These are phyloP conservation scores for Fraxinus excelsior DNA, from an alignment of 257 asterid genomes.

Conservation along the genomic window DNA sequence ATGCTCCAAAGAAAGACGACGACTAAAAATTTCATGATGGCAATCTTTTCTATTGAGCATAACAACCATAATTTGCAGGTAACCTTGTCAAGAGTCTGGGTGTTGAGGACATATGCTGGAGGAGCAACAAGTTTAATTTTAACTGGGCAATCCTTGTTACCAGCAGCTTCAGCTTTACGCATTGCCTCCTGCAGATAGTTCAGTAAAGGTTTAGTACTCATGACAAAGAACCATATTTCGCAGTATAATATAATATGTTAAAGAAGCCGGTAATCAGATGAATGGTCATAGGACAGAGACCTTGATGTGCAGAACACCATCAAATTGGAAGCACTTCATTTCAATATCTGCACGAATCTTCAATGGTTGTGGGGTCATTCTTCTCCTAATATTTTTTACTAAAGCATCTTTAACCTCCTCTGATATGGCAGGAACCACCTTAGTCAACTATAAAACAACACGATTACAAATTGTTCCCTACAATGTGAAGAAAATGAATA, in stretches of 20 bases:
- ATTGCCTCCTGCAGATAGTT: constrained; percentile 71
- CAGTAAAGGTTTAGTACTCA: constrained; percentile 24
- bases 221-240: neutral
- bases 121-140: constrained; percentile 94
- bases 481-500: neutral
- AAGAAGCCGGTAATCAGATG: constrained; percentile 7
- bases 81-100: constrained; percentile 95
- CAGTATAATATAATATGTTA: neutral
- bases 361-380: constrained; percentile 95
- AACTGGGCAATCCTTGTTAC: constrained; percentile 88
- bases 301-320: constrained; percentile 96
- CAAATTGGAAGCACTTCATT: constrained; percentile 93
- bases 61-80: constrained; percentile 9
- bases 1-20: neutral
- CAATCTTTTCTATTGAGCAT: neutral
- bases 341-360: constrained; percentile 89
- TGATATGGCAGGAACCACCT: constrained; percentile 79
- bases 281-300: constrained; percentile 32
- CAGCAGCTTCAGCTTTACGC: constrained; percentile 99
- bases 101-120: constrained; percentile 82
- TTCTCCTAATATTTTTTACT: constrained; percentile 82
- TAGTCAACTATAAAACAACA: constrained; percentile 54
- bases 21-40: neutral
- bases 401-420: constrained; percentile 82
- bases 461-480: constrained; percentile 2